phyloP scores from a whole-genome alignment of 1,139 yeast species.

The Kodamaea alishanica region DNA sequence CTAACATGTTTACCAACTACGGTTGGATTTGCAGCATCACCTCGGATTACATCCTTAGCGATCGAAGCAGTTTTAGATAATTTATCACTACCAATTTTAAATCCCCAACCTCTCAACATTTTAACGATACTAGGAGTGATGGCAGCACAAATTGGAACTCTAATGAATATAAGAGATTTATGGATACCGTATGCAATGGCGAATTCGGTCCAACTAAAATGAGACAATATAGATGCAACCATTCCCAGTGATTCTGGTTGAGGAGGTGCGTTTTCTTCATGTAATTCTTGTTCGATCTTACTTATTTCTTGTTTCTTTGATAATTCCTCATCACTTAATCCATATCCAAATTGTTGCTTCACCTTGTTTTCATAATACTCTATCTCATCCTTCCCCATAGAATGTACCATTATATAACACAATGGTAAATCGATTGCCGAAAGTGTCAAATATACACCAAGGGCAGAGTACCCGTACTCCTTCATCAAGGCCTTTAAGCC shows the following conservation, averaged over 20 bases:
- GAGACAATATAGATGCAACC: conserved; percentile 31
- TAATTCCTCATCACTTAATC: conserved; percentile 41
- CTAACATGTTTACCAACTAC: conserved; percentile 54
- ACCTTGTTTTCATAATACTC: conserved; percentile 60
- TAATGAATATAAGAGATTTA: conserved; percentile 73
- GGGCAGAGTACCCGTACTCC: conserved; percentile 87
- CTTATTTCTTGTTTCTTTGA: conserved; percentile 31
- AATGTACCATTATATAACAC: conserved; percentile 78
- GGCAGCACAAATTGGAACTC: conserved; percentile 91
- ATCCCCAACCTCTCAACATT: conserved; percentile 70
- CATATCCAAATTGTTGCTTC: conserved; percentile 59
- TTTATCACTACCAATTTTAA: conserved; percentile 61
- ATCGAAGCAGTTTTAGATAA: conserved; percentile 33
- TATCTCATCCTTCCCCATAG: conserved; percentile 79
- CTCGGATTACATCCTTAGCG: conserved; percentile 35
- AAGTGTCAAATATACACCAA: conserved; percentile 76
- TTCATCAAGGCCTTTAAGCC: conserved; percentile 70
- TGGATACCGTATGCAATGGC: conserved; percentile 92
- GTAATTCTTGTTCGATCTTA: conserved; percentile 23
- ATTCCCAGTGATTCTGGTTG: conserved; percentile 12
- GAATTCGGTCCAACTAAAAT: conserved; percentile 61
- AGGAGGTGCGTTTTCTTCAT: conserved; percentile 16
- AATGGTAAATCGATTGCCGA: conserved; percentile 76
- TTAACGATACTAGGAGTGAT: conserved; percentile 79
- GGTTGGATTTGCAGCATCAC: conserved; percentile 37